Percentiles rank a stretch among this genome's conserved stretches.
phyloP scores from a whole-genome alignment of 129 eudicot species.

The Flaveria linearis region DNA sequence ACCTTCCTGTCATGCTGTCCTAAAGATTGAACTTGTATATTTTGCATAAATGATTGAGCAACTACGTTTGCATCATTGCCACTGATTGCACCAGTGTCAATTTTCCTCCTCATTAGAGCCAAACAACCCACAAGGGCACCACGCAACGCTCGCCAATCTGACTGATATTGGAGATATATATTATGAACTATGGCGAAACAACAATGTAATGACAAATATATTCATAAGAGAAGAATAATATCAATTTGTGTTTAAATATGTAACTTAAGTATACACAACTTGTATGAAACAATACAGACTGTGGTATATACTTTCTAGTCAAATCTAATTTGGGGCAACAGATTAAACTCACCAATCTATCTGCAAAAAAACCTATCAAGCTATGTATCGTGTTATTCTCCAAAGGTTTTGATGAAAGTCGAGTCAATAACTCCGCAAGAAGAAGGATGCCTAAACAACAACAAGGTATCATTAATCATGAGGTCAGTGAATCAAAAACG shows the following conservation, averaged over 20 bases:
- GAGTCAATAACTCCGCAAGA: slow-evolving; percentile 68
- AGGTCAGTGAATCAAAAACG: not conserved
- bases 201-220: slow-evolving; percentile 9
- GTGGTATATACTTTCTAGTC: not conserved
- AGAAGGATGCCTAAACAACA: slow-evolving; percentile 69
- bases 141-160: slow-evolving; percentile 94
- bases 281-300: not conserved
- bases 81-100: slow-evolving; percentile 53
- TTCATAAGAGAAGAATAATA: not conserved
- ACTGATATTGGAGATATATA: slow-evolving; percentile 48
- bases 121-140: slow-evolving; percentile 97
- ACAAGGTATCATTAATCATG: slow-evolving; percentile 24
- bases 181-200: slow-evolving; percentile 25
- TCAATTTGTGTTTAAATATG: no score
- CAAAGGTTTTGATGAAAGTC: slow-evolving; percentile 57
- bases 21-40: slow-evolving; percentile 82
- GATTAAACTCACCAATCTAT: slow-evolving; percentile 73
- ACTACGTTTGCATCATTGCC: slow-evolving; percentile 59
- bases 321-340: not conserved
- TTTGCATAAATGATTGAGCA: slow-evolving; percentile 62
- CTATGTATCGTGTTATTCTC: slow-evolving; percentile 50
- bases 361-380: slow-evolving; percentile 77
- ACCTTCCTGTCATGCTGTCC: slow-evolving; percentile 97
- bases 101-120: slow-evolving; percentile 76
- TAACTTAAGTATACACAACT: no score